phyloP scores from a whole-genome alignment of 2,329 filamentous ascomycete species.

The Dothidotthia symphoricarpi region DNA sequence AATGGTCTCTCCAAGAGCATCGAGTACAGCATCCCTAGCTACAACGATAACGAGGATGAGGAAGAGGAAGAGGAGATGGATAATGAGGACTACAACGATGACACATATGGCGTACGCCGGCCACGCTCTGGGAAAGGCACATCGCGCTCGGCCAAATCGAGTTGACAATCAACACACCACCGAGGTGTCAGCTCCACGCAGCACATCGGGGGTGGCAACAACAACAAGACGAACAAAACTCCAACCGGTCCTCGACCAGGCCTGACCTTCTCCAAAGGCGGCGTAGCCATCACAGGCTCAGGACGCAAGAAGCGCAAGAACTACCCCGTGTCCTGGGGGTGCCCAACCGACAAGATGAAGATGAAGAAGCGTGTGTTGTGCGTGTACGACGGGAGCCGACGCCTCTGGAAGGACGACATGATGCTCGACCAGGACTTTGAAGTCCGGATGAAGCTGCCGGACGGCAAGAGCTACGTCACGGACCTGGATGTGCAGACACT shows the following conservation, averaged over 20 bases:
- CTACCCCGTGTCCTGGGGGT: constrained; percentile 92
- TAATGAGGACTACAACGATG: constrained; percentile 53
- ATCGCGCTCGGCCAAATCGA: constrained; percentile 54
- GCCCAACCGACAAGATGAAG: constrained; percentile 88
- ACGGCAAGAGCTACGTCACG: constrained; percentile 76
- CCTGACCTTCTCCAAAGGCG: constrained; percentile 75
- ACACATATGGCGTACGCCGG: constrained; percentile 52
- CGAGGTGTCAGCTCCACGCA: constrained; percentile 45
- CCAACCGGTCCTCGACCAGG: constrained; percentile 51
- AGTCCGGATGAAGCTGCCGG: constrained; percentile 72
- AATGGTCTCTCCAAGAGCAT: constrained; percentile 46
- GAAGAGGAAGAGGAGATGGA: constrained; percentile 58
- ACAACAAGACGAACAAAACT: constrained; percentile 42
- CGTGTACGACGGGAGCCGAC: constrained; percentile 82
- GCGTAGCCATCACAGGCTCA: constrained; percentile 56
- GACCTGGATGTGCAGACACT: constrained; percentile 91
- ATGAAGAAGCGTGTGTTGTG: constrained; percentile 97
- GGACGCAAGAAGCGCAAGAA: constrained; percentile 89
- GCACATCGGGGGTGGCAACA: constrained; percentile 38
- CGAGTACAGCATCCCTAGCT: constrained; percentile 45
- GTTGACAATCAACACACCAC: constrained; percentile 52
- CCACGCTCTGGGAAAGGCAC: constrained; percentile 50
- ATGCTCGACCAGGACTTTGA: constrained; percentile 96
- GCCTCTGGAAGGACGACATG: constrained; percentile 97
- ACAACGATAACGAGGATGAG: constrained; percentile 59